Conservation (phyloP, 768 basidiomycete genomes). For the Suillus decipiens region DNA sequence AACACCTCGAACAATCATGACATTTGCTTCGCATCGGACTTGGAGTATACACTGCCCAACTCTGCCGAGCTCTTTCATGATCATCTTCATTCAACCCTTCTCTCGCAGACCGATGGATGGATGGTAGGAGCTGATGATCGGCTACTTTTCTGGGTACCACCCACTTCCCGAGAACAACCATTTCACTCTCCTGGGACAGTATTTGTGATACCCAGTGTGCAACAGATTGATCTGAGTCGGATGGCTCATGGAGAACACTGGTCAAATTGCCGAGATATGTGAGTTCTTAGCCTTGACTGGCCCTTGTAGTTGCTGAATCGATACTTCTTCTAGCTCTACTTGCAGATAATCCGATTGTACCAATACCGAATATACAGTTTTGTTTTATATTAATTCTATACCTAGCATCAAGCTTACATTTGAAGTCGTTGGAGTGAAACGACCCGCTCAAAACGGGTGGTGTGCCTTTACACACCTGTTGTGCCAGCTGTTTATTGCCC, state of each 20-base stretch:
- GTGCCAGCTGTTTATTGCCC: not conserved
- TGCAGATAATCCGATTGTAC: not conserved
- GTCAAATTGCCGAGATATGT: too few relatives aligned
- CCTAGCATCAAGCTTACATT: not conserved
- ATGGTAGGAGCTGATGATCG: not conserved
- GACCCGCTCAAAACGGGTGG: not conserved
- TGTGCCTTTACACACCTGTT: not conserved
- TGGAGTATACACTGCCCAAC: not conserved
- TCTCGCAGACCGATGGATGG: not conserved
- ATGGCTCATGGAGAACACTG: too few relatives aligned
- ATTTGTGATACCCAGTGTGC: too few relatives aligned
- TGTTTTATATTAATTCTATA: not conserved
- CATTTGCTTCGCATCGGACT: too few relatives aligned
- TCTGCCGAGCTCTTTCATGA: not conserved
- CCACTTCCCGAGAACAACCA: too few relatives aligned
- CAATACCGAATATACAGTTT: not conserved
- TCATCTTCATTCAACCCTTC: not conserved
- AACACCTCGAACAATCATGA: not conserved
- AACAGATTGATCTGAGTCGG: too few relatives aligned
- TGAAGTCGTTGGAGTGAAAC: not conserved
- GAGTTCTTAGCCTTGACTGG: not conserved
- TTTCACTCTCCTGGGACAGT: too few relatives aligned
- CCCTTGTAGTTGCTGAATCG: not conserved
- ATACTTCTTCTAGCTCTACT: not conserved
- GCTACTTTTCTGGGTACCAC: not conserved